phyloP scores from a whole-genome alignment of 1,139 yeast genomes.

The Blastobotrys raffinosifermentans region DNA sequence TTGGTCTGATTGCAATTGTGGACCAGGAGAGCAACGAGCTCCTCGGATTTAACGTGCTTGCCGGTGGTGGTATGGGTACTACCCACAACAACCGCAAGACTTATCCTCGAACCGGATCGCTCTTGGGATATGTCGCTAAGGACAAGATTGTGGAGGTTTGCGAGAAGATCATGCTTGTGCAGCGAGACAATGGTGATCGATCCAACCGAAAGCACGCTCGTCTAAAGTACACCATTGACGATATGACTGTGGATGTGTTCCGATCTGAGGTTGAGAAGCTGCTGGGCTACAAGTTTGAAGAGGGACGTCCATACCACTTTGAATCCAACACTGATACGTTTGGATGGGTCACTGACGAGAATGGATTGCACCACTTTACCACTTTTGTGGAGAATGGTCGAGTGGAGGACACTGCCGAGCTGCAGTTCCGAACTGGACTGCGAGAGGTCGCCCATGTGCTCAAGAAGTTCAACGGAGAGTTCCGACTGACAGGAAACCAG shows the following conservation, averaged over 20 bases:
- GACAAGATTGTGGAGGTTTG: conserved; percentile 73
- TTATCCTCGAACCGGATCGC: conserved; percentile 89
- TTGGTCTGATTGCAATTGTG: conserved; percentile 86
- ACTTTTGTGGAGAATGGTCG: conserved; percentile 96
- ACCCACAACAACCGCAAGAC: conserved; percentile 97
- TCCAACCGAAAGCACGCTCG: conserved; percentile 96
- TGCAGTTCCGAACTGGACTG: conserved; percentile 87
- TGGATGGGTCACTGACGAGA: conserved; percentile 92
- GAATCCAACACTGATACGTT: conserved; percentile 85
- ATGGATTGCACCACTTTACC: conserved; percentile 82
- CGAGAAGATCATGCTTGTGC: conserved; percentile 89
- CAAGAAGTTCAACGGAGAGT: conserved; percentile 61
- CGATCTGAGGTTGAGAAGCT: conserved; percentile 75
- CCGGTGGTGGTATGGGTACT: conserved; percentile 99
- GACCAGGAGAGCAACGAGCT: conserved; percentile 52
- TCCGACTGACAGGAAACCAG: conserved; percentile 94
- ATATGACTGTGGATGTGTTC: conserved; percentile 79
- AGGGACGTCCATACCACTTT: conserved; percentile 66
- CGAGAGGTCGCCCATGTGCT: conserved; percentile 68
- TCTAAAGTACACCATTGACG: conserved; percentile 93
- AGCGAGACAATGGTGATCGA: conserved; percentile 94
- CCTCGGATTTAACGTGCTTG: conserved; percentile 78
- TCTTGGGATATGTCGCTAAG: conserved; percentile 67
- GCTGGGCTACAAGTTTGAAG: conserved; percentile 69
- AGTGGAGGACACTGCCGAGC: conserved; percentile 85